phyloP scores from a whole-genome alignment of 2,329 filamentous ascomycete species.

The Aspergillus eucalypticola region DNA sequence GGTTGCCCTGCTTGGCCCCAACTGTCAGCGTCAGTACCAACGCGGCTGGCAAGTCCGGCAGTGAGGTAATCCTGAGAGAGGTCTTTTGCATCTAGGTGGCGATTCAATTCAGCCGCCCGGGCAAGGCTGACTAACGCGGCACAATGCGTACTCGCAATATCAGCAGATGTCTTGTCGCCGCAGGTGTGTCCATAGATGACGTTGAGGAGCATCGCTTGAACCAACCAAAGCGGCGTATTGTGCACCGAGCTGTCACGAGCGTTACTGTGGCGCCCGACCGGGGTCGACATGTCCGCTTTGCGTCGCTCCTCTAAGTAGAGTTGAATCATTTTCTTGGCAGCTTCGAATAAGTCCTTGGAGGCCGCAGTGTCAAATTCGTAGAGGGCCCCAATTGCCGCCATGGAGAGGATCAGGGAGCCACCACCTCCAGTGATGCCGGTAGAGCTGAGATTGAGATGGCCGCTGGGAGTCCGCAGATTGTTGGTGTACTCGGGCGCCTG shows the following conservation, averaged over 20 bases:
- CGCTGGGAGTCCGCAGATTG: conserved; percentile 59
- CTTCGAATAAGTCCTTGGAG: conserved; percentile 84
- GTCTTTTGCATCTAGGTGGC: conserved; percentile 40
- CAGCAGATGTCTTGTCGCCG: conserved; percentile 83
- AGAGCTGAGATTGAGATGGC: conserved; percentile 53
- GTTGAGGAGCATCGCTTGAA: conserved; percentile 95
- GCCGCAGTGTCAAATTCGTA: conserved; percentile 81
- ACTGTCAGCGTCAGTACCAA: conserved; percentile 33
- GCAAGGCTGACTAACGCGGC: conserved; percentile 88
- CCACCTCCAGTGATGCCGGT: conserved; percentile 69
- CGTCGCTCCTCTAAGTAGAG: conserved; percentile 88
- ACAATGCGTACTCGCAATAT: conserved; percentile 90
- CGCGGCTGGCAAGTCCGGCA: conserved; percentile 57
- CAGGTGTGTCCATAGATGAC: conserved; percentile 95
- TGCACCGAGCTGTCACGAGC: conserved; percentile 64
- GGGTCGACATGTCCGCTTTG: conserved; percentile 73
- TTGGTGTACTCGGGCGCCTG: conserved; percentile 70
- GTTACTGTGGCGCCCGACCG: conserved; percentile 55
- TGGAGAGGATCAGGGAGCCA: conserved; percentile 81
- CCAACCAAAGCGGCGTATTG: conserved; percentile 85
- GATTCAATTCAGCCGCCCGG: conserved; percentile 77
- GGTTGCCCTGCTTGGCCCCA: conserved; percentile 41
- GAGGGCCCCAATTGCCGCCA: conserved; percentile 82
- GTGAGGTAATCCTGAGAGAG: conserved; percentile 43
- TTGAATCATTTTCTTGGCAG: conserved; percentile 93